These are phyloP conservation scores for Ulmus americana DNA, from an alignment of 331 rosid genomes.

Conservation along the genomic window DNA sequence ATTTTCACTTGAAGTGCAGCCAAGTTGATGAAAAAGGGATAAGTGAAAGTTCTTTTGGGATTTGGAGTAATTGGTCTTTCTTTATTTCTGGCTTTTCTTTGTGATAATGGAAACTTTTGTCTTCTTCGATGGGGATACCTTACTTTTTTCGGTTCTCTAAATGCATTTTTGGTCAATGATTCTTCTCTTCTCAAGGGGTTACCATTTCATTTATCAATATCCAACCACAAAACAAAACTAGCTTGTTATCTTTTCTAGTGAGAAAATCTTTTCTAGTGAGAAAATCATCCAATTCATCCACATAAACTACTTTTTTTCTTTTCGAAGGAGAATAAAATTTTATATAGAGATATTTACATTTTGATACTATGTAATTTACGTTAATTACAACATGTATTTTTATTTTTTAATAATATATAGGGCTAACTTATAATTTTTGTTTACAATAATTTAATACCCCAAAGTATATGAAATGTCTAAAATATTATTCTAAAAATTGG, in stretches of 20 bases:
- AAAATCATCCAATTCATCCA: too few species aligned
- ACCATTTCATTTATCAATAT: constrained; percentile 4
- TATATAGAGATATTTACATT: too few species aligned
- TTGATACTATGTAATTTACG: too few species aligned
- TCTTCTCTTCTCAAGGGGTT: constrained; percentile 17
- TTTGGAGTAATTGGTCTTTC: constrained; percentile 30
- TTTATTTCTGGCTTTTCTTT: constrained; percentile 20
- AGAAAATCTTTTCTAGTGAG: too few species aligned
- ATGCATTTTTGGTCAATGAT: constrained; percentile 37
- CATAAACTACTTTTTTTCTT: too few species aligned
- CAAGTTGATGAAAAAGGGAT: constrained; percentile 23
- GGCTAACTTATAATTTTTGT: too few species aligned
- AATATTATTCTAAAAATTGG: too few species aligned
- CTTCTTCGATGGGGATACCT: constrained; percentile 24
- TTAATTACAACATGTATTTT: too few species aligned
- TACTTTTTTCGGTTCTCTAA: constrained; percentile 27
- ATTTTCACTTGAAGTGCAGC: constrained; percentile 14
- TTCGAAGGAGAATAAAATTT: too few species aligned
- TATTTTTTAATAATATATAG: too few species aligned
- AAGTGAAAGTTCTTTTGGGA: constrained; percentile 36
- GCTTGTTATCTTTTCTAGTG: neutral
- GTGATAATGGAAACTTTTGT: constrained; percentile 36
- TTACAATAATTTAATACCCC: too few species aligned
- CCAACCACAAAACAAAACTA: neutral
- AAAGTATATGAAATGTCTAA: too few species aligned